phyloP scores from a whole-genome alignment of 495 filamentous ascomycete genomes.

The Neurospora hispaniola region DNA sequence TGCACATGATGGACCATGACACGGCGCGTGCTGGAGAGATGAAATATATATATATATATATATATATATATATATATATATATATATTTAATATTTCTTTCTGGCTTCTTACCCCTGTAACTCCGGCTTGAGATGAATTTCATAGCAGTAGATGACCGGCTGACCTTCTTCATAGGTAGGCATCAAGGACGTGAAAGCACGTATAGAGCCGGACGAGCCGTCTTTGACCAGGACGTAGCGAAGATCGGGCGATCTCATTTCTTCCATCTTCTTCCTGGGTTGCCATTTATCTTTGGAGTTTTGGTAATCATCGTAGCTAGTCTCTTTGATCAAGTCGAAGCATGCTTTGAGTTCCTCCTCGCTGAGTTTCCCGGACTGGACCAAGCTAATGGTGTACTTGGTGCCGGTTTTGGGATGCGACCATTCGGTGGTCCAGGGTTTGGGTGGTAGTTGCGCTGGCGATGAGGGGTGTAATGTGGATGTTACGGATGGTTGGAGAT shows the following conservation, averaged over 20 bases:
- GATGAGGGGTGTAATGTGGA: background rate
- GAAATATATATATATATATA: no score
- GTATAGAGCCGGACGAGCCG: slow-evolving; percentile 16
- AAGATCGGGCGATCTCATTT: slow-evolving; percentile 66
- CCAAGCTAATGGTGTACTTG: slow-evolving; percentile 35
- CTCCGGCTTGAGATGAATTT: slow-evolving; percentile 58
- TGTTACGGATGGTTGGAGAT: slow-evolving; percentile 21
- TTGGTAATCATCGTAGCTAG: slow-evolving; percentile 56
- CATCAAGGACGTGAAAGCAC: slow-evolving; percentile 74
- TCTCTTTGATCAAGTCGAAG: slow-evolving; percentile 59
- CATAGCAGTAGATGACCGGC: slow-evolving; percentile 77
- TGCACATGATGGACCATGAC: background rate
- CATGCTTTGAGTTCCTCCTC: slow-evolving; percentile 50
- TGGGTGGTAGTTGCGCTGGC: slow-evolving; percentile 7
- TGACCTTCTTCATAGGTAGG: slow-evolving; percentile 66
- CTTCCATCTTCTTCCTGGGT: slow-evolving; percentile 51
- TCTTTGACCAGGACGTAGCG: slow-evolving; percentile 53
- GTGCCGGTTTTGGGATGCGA: slow-evolving; percentile 29
- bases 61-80: no score
- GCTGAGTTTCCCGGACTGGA: slow-evolving; percentile 36
- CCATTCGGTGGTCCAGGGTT: slow-evolving; percentile 32
- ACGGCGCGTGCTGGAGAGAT: background rate
- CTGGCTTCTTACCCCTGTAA: slow-evolving; percentile 34
- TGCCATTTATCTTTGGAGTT: slow-evolving; percentile 59
- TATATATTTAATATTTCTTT: no score